Base-by-base conservation (phyloP, 2,329 filamentous ascomycete species). In the Hymenotorrendiella dingleyae region DNA sequence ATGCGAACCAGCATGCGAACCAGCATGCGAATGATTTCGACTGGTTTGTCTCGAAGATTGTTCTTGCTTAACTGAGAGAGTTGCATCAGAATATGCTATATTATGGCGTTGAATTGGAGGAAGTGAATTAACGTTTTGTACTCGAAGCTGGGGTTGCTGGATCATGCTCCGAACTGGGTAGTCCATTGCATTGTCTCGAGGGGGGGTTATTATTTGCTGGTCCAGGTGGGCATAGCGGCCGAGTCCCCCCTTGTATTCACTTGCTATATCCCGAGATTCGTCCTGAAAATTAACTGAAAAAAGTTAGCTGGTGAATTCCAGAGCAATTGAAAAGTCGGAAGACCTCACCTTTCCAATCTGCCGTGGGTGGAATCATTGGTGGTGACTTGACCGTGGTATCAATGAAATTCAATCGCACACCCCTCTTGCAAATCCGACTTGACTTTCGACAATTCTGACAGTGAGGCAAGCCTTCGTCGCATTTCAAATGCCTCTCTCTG, bases 401-500 rank as follows among this genome's bases (percentile, higher is more conserved):
- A 54, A 95, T 89, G 58, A 95, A 97, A 66, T 95, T 96, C 29
- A 97, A 71, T 27, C 87, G 78, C 38, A 96, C 72, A 14, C 90
- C 91, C 54, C 89, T 79, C 62, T 90, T 89, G 69, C 91, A 97
- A 44, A 82, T 71, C 38, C 91, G 74, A 57, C 81, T 90, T 40
- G 90, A 93, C 66, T 94, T 96, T 46, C 80, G 78, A 65, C 91
- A 96, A 58, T 96, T 96, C 56, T 84, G 71, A 50, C 75, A 80
- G 26, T 73, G 66, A 4, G 74, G 76, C 4, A 66, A 56, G 16
- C 58, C 82, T 63, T 94, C 88, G 59, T 95, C 90, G 63, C 90
- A 95, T 64, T 95, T 95, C 39, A 95, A 70, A 69, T 95, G 90
- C 35, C 89, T 73, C 63, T 94, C 86, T 54, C 90, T 76, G 64